These are phyloP conservation scores for Colletotrichum gigasporum DNA, from an alignment of 2,329 filamentous ascomycete species.

Conservation along the genomic window DNA sequence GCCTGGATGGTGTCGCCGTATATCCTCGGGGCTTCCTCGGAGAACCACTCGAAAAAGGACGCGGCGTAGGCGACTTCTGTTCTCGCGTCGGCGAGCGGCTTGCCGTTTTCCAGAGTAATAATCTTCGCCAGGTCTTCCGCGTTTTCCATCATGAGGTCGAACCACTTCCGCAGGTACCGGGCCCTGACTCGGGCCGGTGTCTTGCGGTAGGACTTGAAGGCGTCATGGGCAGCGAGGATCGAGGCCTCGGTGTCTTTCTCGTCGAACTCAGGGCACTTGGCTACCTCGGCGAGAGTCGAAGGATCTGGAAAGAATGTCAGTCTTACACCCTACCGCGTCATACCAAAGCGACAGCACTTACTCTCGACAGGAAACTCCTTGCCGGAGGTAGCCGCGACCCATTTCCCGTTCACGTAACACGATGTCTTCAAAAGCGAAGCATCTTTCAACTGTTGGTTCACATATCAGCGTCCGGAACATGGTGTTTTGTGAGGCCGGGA, in stretches of 20 bases:
- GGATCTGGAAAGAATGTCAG: constrained; percentile 63
- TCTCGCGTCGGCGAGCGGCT: constrained; percentile 69
- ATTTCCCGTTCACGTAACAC: constrained; percentile 81
- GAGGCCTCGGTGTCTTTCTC: constrained; percentile 73
- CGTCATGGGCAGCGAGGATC: constrained; percentile 74
- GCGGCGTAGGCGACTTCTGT: constrained; percentile 68
- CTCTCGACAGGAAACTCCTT: constrained; percentile 78
- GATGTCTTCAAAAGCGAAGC: constrained; percentile 74
- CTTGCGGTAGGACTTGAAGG: constrained; percentile 69
- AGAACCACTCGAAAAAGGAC: constrained; percentile 72
- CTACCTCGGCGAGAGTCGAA: constrained; percentile 74
- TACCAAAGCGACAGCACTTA: constrained; percentile 36
- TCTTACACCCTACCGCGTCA: neutral
- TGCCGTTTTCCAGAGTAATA: constrained; percentile 78
- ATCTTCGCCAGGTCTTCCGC: constrained; percentile 72
- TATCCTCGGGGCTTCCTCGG: constrained; percentile 68
- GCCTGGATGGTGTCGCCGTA: constrained; percentile 70
- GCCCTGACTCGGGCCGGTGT: constrained; percentile 68
- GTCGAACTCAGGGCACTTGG: constrained; percentile 77
- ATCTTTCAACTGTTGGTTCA: constrained; percentile 61
- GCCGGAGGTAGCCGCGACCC: constrained; percentile 75
- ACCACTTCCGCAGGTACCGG: constrained; percentile 71
- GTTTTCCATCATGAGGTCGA: constrained; percentile 73
- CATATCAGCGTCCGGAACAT: neutral
- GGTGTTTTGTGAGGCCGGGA: neutral